Base-by-base conservation (phyloP, 129 eudicot species). In the Deinandra increscens region DNA sequence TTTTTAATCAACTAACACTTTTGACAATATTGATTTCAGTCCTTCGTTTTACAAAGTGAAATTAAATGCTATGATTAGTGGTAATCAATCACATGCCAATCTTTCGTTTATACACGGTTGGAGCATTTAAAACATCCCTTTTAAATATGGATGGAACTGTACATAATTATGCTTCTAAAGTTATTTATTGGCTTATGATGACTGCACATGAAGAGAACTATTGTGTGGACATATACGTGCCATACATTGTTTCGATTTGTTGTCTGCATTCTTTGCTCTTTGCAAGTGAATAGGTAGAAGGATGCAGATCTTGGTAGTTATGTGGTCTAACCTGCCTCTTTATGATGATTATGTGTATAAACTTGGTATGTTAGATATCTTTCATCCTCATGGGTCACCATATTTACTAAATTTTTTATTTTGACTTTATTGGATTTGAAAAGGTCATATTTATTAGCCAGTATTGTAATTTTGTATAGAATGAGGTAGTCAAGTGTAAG, bases 191-290 rank as follows among this genome's bases (percentile, higher is more conserved):
- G 91, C 85, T 78, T 91, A 84, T 88, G 95, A 85, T 91, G 96
- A 88, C 97, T 78, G 53, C 88, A 80, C 81, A 79, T 81, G 65
- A 62, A 66, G 44, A 88, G 97, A 63, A 46, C 20, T 68, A 66
- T 82, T 85, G 88, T 87, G 92, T 79, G 83, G 92, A 85, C 95
- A 83, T 88, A 87, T 87, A 91, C 86, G 86, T 83, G 92, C 71
- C 87, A 72, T 66, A 87, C 66, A 90, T 70, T 66, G n/a, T n/a
- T n/a, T n/a, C n/a, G n/a, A n/a, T n/a, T n/a, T n/a, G n/a, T n/a
- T n/a, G n/a, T n/a, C n/a, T n/a, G n/a, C n/a, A 22, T 55, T 55
- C 62, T 49, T 68, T 38, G 23, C 17, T 19, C 11, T 63, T 39
- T 63, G 54, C 78, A 62, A 18, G 42, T 15, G 5, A 62, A 73